phyloP scores from a whole-genome alignment of 768 basidiomycete species.

The Artomyces pyxidatus region DNA sequence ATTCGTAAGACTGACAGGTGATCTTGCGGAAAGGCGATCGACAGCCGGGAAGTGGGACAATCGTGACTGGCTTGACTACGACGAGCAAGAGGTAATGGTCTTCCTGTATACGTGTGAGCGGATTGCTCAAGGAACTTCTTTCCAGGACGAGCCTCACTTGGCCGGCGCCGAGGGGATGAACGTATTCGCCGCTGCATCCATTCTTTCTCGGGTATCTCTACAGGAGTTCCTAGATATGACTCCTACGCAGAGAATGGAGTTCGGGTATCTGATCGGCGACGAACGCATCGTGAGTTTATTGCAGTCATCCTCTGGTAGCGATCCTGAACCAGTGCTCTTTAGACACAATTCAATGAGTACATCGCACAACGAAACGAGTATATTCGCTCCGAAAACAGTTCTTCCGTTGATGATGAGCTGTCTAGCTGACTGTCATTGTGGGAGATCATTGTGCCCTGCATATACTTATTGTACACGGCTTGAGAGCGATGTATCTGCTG shows the following conservation, averaged over 20 bases:
- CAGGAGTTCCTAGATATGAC: conserved; percentile 40
- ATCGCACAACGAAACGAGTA: conserved; percentile 8
- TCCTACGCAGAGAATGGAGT: conserved; percentile 9
- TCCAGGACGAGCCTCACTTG: conserved; percentile 55
- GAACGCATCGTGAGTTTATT: conserved; percentile 11
- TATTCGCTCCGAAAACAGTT: too few species aligned
- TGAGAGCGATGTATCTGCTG: too few species aligned
- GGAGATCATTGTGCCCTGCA: too few species aligned
- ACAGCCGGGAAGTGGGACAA: conserved; percentile 37
- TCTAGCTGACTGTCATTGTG: too few species aligned
- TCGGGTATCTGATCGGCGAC: conserved; percentile 4
- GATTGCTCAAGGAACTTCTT: not conserved
- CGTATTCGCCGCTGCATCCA: conserved; percentile 54
- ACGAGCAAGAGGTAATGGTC: conserved; percentile 38
- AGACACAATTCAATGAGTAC: conserved; percentile 12
- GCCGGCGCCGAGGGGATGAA: conserved; percentile 57
- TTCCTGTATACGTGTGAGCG: not conserved
- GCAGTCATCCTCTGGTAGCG: not conserved
- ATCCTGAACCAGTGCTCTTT: not conserved
- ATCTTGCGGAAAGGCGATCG: conserved; percentile 42
- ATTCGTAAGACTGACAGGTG: conserved; percentile 49
- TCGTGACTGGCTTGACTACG: conserved; percentile 28
- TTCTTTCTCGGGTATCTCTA: conserved; percentile 46
- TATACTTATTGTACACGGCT: too few species aligned
- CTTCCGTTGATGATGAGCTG: too few species aligned